Conservation (phyloP, 2,329 filamentous ascomycete genomes). For the Ceratocystis papillata region DNA sequence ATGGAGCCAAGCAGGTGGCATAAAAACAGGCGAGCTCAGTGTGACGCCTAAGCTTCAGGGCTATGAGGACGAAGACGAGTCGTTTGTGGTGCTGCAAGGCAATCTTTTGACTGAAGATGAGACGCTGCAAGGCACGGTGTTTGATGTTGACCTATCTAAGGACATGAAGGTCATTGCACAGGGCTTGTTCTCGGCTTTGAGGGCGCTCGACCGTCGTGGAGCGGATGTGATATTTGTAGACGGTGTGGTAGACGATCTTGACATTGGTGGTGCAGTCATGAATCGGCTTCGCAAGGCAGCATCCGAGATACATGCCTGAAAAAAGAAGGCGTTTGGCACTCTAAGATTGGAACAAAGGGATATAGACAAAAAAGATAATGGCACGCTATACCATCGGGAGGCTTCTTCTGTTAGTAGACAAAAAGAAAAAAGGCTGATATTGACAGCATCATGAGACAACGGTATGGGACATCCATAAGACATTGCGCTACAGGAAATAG, state of each 20-base stretch:
- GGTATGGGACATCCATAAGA: background rate
- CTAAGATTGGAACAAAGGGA: background rate
- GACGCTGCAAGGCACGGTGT: slow-evolving; percentile 35
- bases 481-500: background rate
- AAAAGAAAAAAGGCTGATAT: background rate
- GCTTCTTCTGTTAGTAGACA: background rate
- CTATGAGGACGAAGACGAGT: slow-evolving; percentile 27
- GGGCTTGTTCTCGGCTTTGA: slow-evolving; percentile 74
- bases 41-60: slow-evolving; percentile 28
- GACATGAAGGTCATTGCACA: slow-evolving; percentile 67
- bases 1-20: slow-evolving; percentile 40
- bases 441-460: background rate
- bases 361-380: slow-evolving; percentile 8
- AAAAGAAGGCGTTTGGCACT: background rate
- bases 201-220: slow-evolving; percentile 68
- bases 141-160: slow-evolving; percentile 64
- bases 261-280: slow-evolving; percentile 80
- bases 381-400: background rate
- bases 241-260: slow-evolving; percentile 66
- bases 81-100: slow-evolving; percentile 36
- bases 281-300: slow-evolving; percentile 72
- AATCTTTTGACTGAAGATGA: slow-evolving; percentile 32
- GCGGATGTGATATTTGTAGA: slow-evolving; percentile 85
- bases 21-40: slow-evolving; percentile 31
- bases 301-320: slow-evolving; percentile 43